These are phyloP conservation scores for Cochlearia excelsa DNA, from an alignment of 345 rosid species.

Conservation along the genomic window DNA sequence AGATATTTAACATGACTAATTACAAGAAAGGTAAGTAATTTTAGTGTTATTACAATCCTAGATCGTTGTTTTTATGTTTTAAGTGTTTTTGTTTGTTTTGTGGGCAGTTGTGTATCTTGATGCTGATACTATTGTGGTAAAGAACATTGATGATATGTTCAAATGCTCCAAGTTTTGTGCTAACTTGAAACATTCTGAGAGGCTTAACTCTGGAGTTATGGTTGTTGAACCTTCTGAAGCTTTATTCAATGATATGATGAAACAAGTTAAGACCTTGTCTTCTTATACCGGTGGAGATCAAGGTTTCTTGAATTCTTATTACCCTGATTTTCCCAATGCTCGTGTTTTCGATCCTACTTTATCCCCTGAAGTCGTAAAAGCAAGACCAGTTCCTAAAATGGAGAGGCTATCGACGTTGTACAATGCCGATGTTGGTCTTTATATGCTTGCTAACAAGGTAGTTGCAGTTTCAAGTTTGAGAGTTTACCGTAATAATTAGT, in stretches of 20 bases:
- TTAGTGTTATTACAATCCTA: not conserved
- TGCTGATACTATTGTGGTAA: conserved; percentile 94
- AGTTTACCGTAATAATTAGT: not conserved
- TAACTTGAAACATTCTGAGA: conserved; percentile 91
- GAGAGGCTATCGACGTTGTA: conserved; percentile 89
- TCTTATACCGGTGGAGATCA: conserved; percentile 98
- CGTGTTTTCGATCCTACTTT: conserved; percentile 78
- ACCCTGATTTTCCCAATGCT: conserved; percentile 72
- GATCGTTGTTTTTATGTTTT: conserved; percentile 10
- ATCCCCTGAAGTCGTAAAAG: conserved; percentile 49
- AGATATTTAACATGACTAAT: conserved; percentile 84
- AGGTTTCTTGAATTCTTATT: conserved; percentile 85
- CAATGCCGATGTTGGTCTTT: conserved; percentile 97
- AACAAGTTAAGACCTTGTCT: conserved; percentile 69
- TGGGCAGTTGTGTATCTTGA: conserved; percentile 85
- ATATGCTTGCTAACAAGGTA: conserved; percentile 99
- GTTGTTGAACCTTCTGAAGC: conserved; percentile 88
- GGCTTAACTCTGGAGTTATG: conserved; percentile 95
- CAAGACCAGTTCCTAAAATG: conserved; percentile 71
- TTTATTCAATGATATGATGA: conserved; percentile 78
- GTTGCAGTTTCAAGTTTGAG: not conserved
- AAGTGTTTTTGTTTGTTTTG: conserved; percentile 6
- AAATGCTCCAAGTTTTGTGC: conserved; percentile 84
- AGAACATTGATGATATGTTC: conserved; percentile 83
- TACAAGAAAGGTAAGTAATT: conserved; percentile 68